These are phyloP conservation scores for Gossypium schwendimanii DNA, from an alignment of 441 rosid genomes.

Conservation along the genomic window DNA sequence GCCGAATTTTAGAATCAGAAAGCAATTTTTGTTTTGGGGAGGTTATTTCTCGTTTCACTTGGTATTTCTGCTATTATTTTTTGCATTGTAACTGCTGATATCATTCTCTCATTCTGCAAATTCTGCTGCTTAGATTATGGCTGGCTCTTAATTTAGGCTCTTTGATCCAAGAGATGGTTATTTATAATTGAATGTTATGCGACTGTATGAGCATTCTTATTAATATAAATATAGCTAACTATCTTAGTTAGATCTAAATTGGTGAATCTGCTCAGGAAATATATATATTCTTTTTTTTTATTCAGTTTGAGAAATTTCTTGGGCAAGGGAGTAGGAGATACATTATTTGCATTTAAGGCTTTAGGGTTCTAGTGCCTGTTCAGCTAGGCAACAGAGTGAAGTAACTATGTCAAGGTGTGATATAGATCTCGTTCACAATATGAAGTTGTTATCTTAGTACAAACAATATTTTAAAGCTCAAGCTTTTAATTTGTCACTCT, in stretches of 20 bases:
- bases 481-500: neutral
- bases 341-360: neutral
- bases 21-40: slow-evolving; percentile 99
- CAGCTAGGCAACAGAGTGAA: neutral
- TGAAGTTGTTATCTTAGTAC: neutral
- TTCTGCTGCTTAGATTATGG: slow-evolving; percentile 1
- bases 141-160: neutral
- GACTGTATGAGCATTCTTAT: neutral
- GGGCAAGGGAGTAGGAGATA: neutral
- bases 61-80: slow-evolving; percentile 22
- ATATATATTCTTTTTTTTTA: neutral
- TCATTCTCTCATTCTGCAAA: neutral
- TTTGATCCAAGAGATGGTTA: neutral
- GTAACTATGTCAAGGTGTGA: neutral
- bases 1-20: slow-evolving; percentile 62
- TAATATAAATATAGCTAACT: neutral
- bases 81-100: slow-evolving; percentile 8
- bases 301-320: neutral
- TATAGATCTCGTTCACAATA: neutral
- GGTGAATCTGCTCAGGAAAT: neutral
- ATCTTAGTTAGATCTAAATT: neutral
- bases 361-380: neutral
- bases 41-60: slow-evolving; percentile 48
- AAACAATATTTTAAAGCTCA: neutral
- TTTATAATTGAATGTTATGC: neutral